phyloP scores from a whole-genome alignment of 768 basidiomycete genomes.

The Rhizopogon sp. region DNA sequence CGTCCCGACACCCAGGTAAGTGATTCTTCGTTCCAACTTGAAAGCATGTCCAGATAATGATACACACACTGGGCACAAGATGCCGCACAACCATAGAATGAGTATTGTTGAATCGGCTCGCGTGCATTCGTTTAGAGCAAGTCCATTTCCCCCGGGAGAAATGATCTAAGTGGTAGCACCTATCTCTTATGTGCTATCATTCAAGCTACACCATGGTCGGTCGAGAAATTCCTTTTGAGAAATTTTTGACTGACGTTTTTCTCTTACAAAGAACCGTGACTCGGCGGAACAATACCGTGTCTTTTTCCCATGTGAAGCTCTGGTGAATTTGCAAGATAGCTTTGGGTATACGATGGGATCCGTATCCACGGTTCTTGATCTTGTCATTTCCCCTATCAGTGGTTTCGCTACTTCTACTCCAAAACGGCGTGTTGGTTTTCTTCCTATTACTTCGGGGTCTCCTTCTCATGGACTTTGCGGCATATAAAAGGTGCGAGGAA shows the following conservation, averaged over 20 bases:
- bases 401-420: not conserved
- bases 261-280: not conserved
- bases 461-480: not conserved
- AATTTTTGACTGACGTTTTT: not conserved
- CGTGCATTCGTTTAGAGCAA: not conserved
- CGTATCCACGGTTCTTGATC: not conserved
- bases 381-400: not conserved
- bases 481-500: slow-evolving; percentile 9
- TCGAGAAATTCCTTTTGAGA: not conserved
- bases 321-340: not conserved
- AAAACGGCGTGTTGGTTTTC: not conserved
- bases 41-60: not conserved
- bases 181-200: not conserved
- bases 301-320: not conserved
- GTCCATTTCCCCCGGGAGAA: not conserved
- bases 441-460: slow-evolving; percentile 2
- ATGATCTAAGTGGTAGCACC: not conserved
- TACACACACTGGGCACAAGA: not conserved
- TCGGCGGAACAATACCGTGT: not conserved
- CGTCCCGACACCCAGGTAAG: not conserved
- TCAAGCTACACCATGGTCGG: not conserved
- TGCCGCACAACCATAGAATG: not conserved
- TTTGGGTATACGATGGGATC: not conserved
- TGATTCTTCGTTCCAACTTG: not conserved
- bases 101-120: not conserved